phyloP scores from a whole-genome alignment of 140 eudicot species.

The Ambrosia hybrid region DNA sequence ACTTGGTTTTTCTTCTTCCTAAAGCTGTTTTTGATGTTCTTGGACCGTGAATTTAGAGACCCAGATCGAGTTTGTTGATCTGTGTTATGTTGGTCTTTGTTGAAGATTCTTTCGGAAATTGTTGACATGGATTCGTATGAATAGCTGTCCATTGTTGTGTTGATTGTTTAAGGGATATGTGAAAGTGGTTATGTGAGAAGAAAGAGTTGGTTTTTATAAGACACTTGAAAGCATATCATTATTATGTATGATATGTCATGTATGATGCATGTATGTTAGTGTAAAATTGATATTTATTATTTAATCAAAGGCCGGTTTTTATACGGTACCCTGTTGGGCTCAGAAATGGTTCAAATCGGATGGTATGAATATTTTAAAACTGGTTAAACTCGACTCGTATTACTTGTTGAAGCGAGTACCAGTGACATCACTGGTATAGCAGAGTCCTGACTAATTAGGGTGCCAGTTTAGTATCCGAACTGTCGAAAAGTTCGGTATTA shows the following conservation, averaged over 20 bases:
- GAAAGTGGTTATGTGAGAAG: conserved; percentile 32
- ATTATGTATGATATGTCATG: neutral
- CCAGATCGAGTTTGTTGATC: conserved; percentile 24
- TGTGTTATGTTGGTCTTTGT: conserved; percentile 21
- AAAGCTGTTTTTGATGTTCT: conserved; percentile 15
- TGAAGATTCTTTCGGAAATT: conserved; percentile 23
- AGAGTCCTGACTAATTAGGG: too few relatives aligned
- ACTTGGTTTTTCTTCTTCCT: conserved; percentile 52
- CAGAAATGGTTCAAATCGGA: too few relatives aligned
- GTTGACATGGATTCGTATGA: conserved; percentile 38
- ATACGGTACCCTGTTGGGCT: too few relatives aligned
- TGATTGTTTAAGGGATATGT: neutral
- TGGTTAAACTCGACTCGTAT: too few relatives aligned
- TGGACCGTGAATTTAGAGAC: conserved; percentile 28
- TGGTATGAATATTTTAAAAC: too few relatives aligned
- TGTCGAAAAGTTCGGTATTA: too few relatives aligned
- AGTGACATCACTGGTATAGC: too few relatives aligned
- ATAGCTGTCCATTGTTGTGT: conserved; percentile 43
- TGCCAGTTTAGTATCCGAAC: too few relatives aligned
- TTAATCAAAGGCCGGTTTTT: too few relatives aligned
- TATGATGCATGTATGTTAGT: neutral
- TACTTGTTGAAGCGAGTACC: too few relatives aligned
- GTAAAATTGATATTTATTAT: too few relatives aligned
- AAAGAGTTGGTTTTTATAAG: conserved; percentile 39
- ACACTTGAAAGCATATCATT: neutral